These are phyloP conservation scores for Drechslerella coelobrocha DNA, from an alignment of 2,329 filamentous ascomycete genomes.

Conservation along the genomic window DNA sequence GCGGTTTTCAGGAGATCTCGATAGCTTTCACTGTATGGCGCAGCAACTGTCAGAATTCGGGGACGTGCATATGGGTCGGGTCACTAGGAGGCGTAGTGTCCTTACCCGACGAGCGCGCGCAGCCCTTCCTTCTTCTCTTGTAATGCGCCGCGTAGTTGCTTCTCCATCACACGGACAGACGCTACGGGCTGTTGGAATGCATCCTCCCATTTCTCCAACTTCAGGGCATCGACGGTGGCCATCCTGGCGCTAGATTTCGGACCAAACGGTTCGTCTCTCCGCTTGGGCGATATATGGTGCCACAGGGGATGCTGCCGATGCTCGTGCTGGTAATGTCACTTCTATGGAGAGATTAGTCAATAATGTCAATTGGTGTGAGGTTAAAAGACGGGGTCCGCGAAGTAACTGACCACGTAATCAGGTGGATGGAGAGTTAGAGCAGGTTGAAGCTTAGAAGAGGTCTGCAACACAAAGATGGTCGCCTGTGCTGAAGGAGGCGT, in stretches of 20 bases:
- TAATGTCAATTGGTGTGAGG: not conserved
- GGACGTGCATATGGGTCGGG: constrained; percentile 16
- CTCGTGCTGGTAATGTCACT: not conserved
- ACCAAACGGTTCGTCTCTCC: not conserved
- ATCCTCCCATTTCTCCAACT: constrained; percentile 71
- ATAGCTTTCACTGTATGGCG: constrained; percentile 65
- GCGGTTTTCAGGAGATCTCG: constrained; percentile 71
- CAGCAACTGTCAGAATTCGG: constrained; percentile 25
- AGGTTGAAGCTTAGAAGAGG: constrained; percentile 19
- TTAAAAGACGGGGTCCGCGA: not conserved
- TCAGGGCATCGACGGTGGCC: constrained; percentile 64
- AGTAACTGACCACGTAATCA: constrained; percentile 36
- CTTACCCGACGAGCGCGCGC: constrained; percentile 70
- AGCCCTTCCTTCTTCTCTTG: constrained; percentile 71
- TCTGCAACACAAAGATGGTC: too few relatives aligned
- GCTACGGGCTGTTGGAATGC: constrained; percentile 70
- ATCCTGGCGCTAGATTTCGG: constrained; percentile 56
- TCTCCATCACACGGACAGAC: constrained; percentile 68
- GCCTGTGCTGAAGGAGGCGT: not conserved
- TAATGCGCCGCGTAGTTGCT: constrained; percentile 69
- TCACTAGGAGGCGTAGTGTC: constrained; percentile 11
- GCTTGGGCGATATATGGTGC: not conserved
- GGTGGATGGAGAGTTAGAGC: constrained; percentile 4
- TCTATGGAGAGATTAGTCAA: constrained; percentile 4
- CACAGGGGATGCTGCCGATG: not conserved